Evolutionary conservation across 352 stramenopile species (phyloP), one percentile per base, ranked within the genome.

Genomic region (Globisporangium apiculatum): DNA sequence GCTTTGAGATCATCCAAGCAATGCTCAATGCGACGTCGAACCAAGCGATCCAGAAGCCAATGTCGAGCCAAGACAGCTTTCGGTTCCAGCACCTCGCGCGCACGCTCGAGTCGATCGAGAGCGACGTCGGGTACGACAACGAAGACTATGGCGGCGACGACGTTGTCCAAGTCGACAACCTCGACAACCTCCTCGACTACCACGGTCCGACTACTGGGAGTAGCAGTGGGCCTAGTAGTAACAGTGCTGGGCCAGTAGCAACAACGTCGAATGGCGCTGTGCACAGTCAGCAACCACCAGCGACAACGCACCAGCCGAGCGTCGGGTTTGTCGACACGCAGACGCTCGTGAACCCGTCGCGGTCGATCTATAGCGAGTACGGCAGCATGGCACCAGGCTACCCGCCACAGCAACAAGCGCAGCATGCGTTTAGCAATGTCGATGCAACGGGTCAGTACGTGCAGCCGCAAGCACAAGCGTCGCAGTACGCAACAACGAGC

Each of bases 11-110:
- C 55, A 91, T 94, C 51, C 83, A 94, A 65, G 82, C 81, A 35
- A 94, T 94, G 75, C 75, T 94, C 36, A 94, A 91, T 53, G 81
- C 83, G 14, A 91, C 76, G 18, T 89, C 79, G 41, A 94, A 94
- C 62, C 74, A 88, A 52, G 81, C 76, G 15, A 91, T 94, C 57
- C 83, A 94, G 53, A 91, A 90, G 57, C 83, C 83, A 48, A 94
- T 94, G 83, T 91, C 77, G 15, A 91, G 79, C 57, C 83, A 94
- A 51, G 83, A 94, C 55, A 91, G 79, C 52, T 94, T 94, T 66
- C 78, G 83, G 15, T 94, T 94, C 61, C 83, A 94, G 64, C 83
- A 89, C 61, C 54, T 94, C 11, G 83, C 81, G 12, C 76, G 82
- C 42, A 87, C 78, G 17, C 66, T 94, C 5, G 83, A 94, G 54